These are phyloP conservation scores for Colletotrichum chrysophilum DNA, from an alignment of 2,329 filamentous ascomycete species.

Conservation along the genomic window DNA sequence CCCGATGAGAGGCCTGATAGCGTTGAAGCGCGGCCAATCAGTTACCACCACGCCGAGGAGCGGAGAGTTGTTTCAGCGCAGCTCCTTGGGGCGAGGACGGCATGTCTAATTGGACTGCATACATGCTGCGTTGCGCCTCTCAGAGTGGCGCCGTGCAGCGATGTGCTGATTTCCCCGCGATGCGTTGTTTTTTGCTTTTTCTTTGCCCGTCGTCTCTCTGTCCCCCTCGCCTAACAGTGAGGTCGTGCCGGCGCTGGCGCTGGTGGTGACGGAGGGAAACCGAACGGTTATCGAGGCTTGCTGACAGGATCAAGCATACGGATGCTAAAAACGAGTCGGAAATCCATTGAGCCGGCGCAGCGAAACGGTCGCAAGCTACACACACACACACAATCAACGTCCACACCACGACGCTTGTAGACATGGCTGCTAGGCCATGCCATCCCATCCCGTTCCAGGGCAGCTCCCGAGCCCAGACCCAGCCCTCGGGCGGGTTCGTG, in stretches of 20 bases:
- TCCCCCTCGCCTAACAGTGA: background rate
- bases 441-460: background rate
- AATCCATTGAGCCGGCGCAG: background rate
- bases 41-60: constrained; percentile 11
- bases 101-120: constrained; percentile 16
- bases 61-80: constrained; percentile 13
- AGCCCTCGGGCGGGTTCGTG: background rate
- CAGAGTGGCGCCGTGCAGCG: background rate
- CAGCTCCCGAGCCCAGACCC: background rate
- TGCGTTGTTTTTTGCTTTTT: background rate
- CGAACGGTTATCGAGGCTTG: background rate
- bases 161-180: background rate
- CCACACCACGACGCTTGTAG: background rate
- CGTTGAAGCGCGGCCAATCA: constrained; percentile 2
- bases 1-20: constrained; percentile 1
- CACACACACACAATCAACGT: too few relatives aligned
- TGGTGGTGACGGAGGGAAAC: background rate
- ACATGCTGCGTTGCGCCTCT: background rate
- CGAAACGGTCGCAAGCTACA: background rate
- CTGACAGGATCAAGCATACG: background rate
- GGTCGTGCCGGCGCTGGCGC: too few relatives aligned
- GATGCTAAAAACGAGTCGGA: background rate
- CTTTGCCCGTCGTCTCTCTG: background rate
- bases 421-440: background rate
- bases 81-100: background rate